Base-by-base conservation (phyloP, 495 filamentous ascomycete genomes). In the Aspergillus haitiensis region DNA sequence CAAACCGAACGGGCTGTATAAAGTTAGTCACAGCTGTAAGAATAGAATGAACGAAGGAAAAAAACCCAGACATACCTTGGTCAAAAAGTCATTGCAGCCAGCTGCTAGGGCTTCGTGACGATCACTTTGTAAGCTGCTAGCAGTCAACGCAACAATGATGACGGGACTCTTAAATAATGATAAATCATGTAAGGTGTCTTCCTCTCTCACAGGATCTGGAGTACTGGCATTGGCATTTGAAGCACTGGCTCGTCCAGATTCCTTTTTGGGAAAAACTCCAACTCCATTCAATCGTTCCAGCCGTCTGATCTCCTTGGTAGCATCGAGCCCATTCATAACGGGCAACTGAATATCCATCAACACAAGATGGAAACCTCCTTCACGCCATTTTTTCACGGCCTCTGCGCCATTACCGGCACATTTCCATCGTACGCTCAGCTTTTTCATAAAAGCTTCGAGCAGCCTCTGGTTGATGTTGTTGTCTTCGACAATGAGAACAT, bases 291-390 rank as follows among this genome's bases (percentile, higher is more conserved):
- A 80, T 39, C 90, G 82, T 72, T 98, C 94, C 45, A 98, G 74
- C 54, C 95, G 78, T 60, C 94, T 82, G 50, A 98, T 98, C 77
- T 98, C 94, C 64, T 92, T 92, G 0, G 94, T 98, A n/a, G 94
- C 94, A 54, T 97, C 91, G 55, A 98, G 72, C 1, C 94, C 94
- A 65, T 86, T 96, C 94, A 98, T 98, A 58, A 98, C 89, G 1
- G 94, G 94, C 55, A 98, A 78, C 67, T 98, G 94, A 64, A 98
- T 98, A 72, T 98, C 94, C 94, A 98, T 98, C 56, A 98, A 75
- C 32, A 98, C 94, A 61, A 98, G 76, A 75, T 98, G 94, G 67
- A 96, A 98, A n/a, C 94, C 94, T 34, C 94, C 94, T 12, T 84
- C 79, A 12, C 90, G 84, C 94, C 94, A 98, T 75, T 96, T 97